phyloP scores from a whole-genome alignment of 2,329 filamentous ascomycete genomes.

The Ilyonectria sp. region DNA sequence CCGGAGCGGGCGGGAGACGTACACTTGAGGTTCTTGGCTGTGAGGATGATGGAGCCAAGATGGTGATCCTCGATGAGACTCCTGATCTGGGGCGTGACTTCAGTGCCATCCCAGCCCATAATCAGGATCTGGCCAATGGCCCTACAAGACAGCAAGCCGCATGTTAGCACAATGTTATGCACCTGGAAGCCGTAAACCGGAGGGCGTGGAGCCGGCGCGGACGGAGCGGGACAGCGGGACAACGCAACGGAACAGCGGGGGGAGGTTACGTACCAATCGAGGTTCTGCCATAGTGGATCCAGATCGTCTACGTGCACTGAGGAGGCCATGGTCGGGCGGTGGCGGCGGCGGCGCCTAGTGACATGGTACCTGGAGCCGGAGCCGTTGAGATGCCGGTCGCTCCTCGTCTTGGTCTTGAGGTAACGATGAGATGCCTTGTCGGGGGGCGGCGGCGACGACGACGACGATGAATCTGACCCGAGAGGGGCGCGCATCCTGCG shows the following conservation, averaged over 20 bases:
- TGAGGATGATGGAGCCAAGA: slow-evolving; percentile 88
- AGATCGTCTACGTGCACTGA: slow-evolving; percentile 51
- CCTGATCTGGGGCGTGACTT: slow-evolving; percentile 86
- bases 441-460: slow-evolving; percentile 35
- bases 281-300: slow-evolving; percentile 81
- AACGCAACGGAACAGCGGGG: slow-evolving; percentile 28
- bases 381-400: slow-evolving; percentile 31
- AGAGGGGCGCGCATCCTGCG: slow-evolving; percentile 42
- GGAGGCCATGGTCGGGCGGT: slow-evolving; percentile 53
- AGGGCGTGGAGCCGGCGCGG: slow-evolving; percentile 31
- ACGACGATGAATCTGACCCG: slow-evolving; percentile 42
- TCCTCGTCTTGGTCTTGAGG: slow-evolving; percentile 48
- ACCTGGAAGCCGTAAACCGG: neutral
- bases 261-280: slow-evolving; percentile 76
- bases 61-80: slow-evolving; percentile 87
- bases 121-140: slow-evolving; percentile 84
- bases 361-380: slow-evolving; percentile 43
- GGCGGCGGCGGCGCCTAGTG: slow-evolving; percentile 44
- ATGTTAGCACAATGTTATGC: slow-evolving; percentile 37
- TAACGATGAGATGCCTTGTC: slow-evolving; percentile 50
- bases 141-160: slow-evolving; percentile 59
- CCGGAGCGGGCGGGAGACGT: slow-evolving; percentile 46
- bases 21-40: slow-evolving; percentile 91
- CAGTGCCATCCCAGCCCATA: slow-evolving; percentile 89
- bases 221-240: slow-evolving; percentile 37